Conservation (phyloP, 2,329 filamentous ascomycete genomes). For the Neopestalotiopsis sp. region DNA sequence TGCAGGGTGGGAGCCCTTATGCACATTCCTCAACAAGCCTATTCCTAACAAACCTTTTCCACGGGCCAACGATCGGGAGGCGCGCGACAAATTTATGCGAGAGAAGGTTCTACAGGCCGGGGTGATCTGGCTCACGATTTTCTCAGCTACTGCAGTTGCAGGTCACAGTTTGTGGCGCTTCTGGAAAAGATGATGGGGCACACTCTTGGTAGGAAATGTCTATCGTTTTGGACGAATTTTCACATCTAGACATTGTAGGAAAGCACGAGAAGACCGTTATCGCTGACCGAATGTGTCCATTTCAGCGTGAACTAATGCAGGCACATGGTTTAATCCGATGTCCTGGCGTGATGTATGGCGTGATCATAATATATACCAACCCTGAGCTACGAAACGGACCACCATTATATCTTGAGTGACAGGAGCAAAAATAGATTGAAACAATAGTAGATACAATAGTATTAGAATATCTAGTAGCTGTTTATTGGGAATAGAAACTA, state of each 20-base stretch:
- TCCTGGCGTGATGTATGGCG: no score
- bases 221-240: not conserved
- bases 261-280: not conserved
- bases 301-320: no score
- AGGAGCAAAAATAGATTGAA: no score
- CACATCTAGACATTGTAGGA: not conserved
- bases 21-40: constrained; percentile 28
- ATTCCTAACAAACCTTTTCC: constrained; percentile 25
- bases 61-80: constrained; percentile 21
- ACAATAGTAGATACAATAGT: no score
- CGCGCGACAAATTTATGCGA: constrained; percentile 24
- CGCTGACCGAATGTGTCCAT: no score
- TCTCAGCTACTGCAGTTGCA: not conserved
- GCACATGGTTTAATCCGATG: no score
- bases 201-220: not conserved
- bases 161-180: not conserved
- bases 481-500: not conserved
- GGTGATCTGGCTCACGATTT: constrained; percentile 8
- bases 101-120: constrained; percentile 16
- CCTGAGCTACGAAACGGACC: no score
- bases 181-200: not conserved
- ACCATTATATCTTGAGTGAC: no score
- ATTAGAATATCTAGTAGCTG: not conserved
- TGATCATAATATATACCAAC: no score
- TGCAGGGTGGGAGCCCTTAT: constrained; percentile 32